A percentile compares a stretch with the other conserved stretches of the same genome.
Conservation (phyloP, 1,284 basidiomycete genomes). For the Chalciporus sp. region DNA sequence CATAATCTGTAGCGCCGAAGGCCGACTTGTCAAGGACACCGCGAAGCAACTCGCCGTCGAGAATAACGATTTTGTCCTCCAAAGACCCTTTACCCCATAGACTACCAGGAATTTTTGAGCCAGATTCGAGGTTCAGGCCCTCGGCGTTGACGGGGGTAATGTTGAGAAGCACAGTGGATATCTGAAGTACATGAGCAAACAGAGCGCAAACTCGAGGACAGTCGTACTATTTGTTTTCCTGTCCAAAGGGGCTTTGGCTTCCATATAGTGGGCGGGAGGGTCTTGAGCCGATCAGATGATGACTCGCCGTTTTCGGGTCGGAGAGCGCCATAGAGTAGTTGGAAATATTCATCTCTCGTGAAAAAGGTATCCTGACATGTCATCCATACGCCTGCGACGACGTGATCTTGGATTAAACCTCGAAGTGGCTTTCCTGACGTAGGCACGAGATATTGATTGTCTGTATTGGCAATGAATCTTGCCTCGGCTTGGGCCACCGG, state of each 20-base stretch:
- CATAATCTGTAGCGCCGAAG: conserved; percentile 95
- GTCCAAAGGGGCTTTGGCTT: conserved; percentile 94
- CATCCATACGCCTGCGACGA: conserved; percentile 99
- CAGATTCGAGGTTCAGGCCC: conserved; percentile 86
- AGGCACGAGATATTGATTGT: conserved; percentile 98
- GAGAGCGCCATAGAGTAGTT: conserved; percentile 94
- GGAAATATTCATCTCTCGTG: conserved; percentile 94
- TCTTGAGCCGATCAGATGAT: conserved; percentile 71
- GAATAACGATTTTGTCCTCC: conserved; percentile 89
- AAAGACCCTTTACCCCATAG: conserved; percentile 81
- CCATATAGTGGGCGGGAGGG: conserved; percentile 90
- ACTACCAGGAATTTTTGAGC: conserved; percentile 84
- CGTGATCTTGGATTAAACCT: conserved; percentile 98
- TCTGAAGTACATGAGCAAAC: conserved; percentile 46
- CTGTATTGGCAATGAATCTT: conserved; percentile 94
- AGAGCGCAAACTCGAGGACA: conserved; percentile 1
- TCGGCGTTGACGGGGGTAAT: conserved; percentile 83
- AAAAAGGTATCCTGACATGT: conserved; percentile 96
- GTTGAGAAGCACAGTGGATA: conserved; percentile 91
- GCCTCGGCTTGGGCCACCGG: conserved; percentile 94
- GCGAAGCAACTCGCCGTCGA: conserved; percentile 91
- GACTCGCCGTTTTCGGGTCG: conserved; percentile 84
- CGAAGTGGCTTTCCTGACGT: conserved; percentile 98
- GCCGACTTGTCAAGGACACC: conserved; percentile 98
- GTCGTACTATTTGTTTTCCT: conserved; percentile 92